Evolutionary conservation across 139 green algal genomes (phyloP).

Genomic region (Micromonas commoda): DNA sequence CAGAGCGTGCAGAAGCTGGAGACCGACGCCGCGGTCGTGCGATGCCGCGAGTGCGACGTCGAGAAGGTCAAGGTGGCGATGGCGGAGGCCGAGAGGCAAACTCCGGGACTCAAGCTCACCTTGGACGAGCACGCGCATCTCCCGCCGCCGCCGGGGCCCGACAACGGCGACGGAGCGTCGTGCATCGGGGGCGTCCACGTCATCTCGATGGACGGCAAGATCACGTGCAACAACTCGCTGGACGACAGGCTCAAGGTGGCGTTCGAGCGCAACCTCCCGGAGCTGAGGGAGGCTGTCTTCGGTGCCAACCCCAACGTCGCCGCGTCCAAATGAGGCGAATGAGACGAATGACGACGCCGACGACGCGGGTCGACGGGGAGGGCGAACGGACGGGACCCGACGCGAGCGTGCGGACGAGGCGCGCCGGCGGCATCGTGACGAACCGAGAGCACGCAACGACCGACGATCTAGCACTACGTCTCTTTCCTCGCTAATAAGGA

Average conservation of each 20-base stretch:
- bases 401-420: too few relatives aligned
- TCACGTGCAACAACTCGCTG: conserved; percentile 90
- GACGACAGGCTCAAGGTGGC: conserved; percentile 56
- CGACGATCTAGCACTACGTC: too few relatives aligned
- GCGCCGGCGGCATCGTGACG: too few relatives aligned
- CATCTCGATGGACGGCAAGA: conserved; percentile 70
- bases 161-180: conserved; percentile 5
- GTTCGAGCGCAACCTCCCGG: conserved; percentile 40
- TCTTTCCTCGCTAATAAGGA: too few relatives aligned
- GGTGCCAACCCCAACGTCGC: not conserved
- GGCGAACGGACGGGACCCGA: too few relatives aligned
- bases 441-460: too few relatives aligned
- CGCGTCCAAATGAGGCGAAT: not conserved
- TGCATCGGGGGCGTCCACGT: conserved; percentile 75
- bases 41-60: conserved; percentile 60
- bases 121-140: not conserved
- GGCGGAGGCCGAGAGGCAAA: conserved; percentile 48
- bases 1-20: conserved; percentile 70
- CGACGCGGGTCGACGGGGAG: too few relatives aligned
- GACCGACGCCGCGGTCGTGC: conserved; percentile 59
- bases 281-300: conserved; percentile 24
- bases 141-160: not conserved
- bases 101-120: conserved; percentile 12
- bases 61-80: conserved; percentile 55
- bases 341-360: not conserved